A percentile compares a stretch with the other conserved stretches of the same genome.
Conservation (phyloP, 1,139 yeast species). For the Protomyces inouyei region DNA sequence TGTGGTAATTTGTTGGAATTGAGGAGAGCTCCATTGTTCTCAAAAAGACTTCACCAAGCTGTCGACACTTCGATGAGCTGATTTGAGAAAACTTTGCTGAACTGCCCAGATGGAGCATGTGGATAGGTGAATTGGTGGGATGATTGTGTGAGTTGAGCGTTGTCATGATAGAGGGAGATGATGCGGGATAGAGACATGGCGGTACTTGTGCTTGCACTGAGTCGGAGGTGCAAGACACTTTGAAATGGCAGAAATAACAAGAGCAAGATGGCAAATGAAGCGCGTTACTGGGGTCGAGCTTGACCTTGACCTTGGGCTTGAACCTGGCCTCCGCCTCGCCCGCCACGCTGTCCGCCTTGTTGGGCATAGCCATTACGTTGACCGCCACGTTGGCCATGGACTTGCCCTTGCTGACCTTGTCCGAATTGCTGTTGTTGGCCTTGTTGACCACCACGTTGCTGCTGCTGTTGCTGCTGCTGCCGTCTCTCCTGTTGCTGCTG, state of each 20-base stretch:
- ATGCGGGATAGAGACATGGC: not conserved
- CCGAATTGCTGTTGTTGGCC: constrained; percentile 34
- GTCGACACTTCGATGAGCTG: not conserved
- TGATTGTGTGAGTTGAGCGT: not conserved
- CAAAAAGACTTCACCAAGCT: not conserved
- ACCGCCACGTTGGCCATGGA: not conserved
- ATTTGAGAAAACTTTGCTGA: too few species aligned
- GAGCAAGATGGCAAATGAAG: too few species aligned
- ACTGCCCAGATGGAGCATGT: too few species aligned
- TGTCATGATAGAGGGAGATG: not conserved
- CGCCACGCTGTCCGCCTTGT: not conserved
- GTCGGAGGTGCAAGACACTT: not conserved
- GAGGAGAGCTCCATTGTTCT: not conserved
- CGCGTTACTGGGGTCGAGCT: too few species aligned
- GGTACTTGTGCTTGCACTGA: not conserved
- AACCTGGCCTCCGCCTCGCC: not conserved
- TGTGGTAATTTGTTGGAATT: not conserved
- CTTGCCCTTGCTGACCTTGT: constrained; percentile 34
- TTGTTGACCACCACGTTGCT: constrained; percentile 35
- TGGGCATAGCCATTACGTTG: not conserved
- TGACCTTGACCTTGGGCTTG: not conserved
- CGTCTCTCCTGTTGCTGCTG: constrained; percentile 32
- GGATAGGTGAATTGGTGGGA: too few species aligned
- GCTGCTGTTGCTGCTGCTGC: constrained; percentile 26
- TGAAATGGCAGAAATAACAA: not conserved